Conservation (phyloP, 1,284 basidiomycete species). For the Chiua sp. region DNA sequence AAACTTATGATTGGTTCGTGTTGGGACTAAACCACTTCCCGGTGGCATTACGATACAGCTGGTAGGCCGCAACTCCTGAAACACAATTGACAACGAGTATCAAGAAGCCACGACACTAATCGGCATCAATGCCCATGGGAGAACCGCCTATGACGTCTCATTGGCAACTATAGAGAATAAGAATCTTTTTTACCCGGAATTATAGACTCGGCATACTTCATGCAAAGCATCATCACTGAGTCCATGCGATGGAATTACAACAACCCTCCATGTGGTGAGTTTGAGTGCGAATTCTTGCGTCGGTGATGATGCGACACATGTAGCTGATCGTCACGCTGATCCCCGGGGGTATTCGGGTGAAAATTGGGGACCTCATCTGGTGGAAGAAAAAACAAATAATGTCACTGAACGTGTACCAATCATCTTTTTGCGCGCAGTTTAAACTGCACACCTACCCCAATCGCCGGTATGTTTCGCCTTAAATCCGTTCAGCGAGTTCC, state of each 20-base stretch:
- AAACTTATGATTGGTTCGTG: conserved; percentile 26
- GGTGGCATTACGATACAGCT: conserved; percentile 16
- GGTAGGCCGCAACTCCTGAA: conserved; percentile 22
- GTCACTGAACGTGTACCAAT: too few species aligned
- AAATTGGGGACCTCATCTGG: conserved; percentile 22
- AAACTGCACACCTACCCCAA: conserved; percentile 37
- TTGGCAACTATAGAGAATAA: conserved; percentile 26
- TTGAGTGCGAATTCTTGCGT: not conserved
- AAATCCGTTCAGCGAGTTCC: not conserved
- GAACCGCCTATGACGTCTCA: conserved; percentile 27
- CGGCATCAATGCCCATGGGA: conserved; percentile 14
- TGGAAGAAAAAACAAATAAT: conserved; percentile 8
- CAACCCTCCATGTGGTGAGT: conserved; percentile 21
- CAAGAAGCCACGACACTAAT: not conserved
- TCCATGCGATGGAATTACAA: too few species aligned
- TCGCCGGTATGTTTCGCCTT: conserved; percentile 36
- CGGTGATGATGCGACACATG: conserved; percentile 5
- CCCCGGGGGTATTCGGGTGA: conserved; percentile 26
- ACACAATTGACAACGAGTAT: not conserved
- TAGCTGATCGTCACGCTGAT: conserved; percentile 34
- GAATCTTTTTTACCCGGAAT: not conserved
- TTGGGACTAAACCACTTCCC: conserved; percentile 22
- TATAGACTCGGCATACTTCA: conserved; percentile 28
- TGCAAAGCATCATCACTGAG: too few species aligned
- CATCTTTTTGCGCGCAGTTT: conserved; percentile 21